Percentiles rank a stretch among this genome's conserved stretches.
Evolutionary conservation across 2,329 filamentous ascomycete genomes (phyloP).

Genomic region (Paracorniculantispora psalliotae): DNA sequence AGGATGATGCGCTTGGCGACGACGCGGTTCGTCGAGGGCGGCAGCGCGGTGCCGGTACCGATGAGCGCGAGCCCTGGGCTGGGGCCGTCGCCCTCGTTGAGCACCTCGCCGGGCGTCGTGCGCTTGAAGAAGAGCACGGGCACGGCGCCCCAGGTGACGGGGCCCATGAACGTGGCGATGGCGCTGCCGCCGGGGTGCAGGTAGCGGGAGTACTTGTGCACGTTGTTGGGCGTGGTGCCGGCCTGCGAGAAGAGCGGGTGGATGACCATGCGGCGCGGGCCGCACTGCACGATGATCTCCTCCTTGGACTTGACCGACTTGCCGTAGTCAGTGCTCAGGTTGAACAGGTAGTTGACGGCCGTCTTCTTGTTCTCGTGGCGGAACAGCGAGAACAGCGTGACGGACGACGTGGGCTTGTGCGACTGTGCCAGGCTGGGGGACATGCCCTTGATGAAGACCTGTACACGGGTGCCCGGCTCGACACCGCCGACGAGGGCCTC

Average conservation of each 20-base stretch:
- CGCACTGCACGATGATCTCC: slow-evolving; percentile 86
- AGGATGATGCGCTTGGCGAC: slow-evolving; percentile 92
- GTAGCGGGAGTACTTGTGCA: slow-evolving; percentile 93
- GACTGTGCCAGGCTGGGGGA: slow-evolving; percentile 39
- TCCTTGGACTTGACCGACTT: slow-evolving; percentile 85
- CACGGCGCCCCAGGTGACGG: slow-evolving; percentile 87
- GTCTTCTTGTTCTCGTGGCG: slow-evolving; percentile 94
- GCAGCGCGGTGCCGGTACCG: slow-evolving; percentile 80
- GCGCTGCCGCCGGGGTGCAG: slow-evolving; percentile 86
- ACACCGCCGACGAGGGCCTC: slow-evolving; percentile 90
- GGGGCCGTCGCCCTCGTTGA: slow-evolving; percentile 38
- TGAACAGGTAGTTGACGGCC: slow-evolving; percentile 83
- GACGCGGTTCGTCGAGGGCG: slow-evolving; percentile 70
- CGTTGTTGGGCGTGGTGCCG: slow-evolving; percentile 91
- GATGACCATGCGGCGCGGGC: slow-evolving; percentile 78
- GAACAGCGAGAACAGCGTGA: slow-evolving; percentile 79
- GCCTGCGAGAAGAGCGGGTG: slow-evolving; percentile 85
- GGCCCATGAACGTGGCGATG: slow-evolving; percentile 84
- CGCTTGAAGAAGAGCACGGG: slow-evolving; percentile 84
- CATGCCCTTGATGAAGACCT: slow-evolving; percentile 63
- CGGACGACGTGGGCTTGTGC: slow-evolving; percentile 49
- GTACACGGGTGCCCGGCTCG: slow-evolving; percentile 74
- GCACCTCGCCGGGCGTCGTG: slow-evolving; percentile 37
- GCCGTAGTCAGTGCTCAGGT: slow-evolving; percentile 71
- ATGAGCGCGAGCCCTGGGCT: slow-evolving; percentile 63